Evolutionary conservation across 345 rosid genomes (phyloP).

Genomic region (Dovyalis caffra): DNA sequence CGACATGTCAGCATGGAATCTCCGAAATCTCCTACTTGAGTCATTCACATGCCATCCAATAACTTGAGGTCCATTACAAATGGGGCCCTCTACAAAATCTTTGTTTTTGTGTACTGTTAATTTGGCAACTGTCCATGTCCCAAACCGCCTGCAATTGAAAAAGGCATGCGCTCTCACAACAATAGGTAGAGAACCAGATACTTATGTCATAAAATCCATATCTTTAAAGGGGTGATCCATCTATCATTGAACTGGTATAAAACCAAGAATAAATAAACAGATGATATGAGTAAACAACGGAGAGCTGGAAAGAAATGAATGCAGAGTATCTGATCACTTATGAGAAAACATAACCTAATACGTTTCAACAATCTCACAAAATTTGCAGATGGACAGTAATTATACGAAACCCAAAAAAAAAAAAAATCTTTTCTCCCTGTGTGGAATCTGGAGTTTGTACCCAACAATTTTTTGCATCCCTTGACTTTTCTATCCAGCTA

Average conservation of each 20-base stretch:
- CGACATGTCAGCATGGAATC: slow-evolving; percentile 55
- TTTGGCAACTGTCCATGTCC: slow-evolving; percentile 61
- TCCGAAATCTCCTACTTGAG: slow-evolving; percentile 29
- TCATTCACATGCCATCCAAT: slow-evolving; percentile 57
- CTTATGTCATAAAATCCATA: background rate
- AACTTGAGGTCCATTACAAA: slow-evolving; percentile 57
- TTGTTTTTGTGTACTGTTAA: slow-evolving; percentile 29
- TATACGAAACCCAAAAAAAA: background rate
- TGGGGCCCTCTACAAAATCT: slow-evolving; percentile 45
- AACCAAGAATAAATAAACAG: slow-evolving; percentile 14
- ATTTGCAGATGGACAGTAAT: background rate
- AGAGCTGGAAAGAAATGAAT: background rate
- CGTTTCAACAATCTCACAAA: background rate
- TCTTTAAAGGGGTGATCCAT: background rate
- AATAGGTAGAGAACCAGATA: background rate
- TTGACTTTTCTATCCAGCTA: background rate
- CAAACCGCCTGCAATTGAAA: slow-evolving; percentile 43
- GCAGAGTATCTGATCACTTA: background rate
- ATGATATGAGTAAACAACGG: background rate
- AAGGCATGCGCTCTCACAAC: background rate
- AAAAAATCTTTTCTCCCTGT: background rate
- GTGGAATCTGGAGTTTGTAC: background rate
- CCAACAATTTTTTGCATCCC: background rate
- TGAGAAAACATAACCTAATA: background rate
- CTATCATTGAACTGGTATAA: background rate